Base-by-base conservation (phyloP, 1,139 yeast genomes). In the Debaryomycetaceae sp. region DNA sequence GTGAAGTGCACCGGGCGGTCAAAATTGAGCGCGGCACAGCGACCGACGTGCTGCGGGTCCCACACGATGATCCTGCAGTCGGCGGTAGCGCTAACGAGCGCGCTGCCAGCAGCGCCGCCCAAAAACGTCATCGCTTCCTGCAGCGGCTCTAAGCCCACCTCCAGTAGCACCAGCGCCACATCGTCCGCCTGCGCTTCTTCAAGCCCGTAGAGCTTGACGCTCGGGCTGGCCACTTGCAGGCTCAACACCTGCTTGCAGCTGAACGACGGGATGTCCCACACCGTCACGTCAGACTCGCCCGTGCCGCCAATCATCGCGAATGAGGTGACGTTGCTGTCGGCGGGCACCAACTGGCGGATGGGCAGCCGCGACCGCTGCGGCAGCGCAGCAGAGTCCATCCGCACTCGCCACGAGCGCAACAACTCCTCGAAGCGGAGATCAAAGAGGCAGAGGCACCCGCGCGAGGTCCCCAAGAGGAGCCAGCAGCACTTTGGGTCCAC, bases 371-470 rank as follows among this genome's bases (percentile, higher is more conserved):
- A 5, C 12, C 25, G n/a, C 6, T 11, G 4, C 14, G 4, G 13
- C 6, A 46, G 41, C 7, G 41, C 33, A 14, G 32, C 23, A 15
- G 32, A 35, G 4, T 38, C 38, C 11, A 65, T 62, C 11, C 66
- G 68, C 28, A 82, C 63, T 5, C 70, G 68, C 78, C 88, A 83
- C 1, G 80, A 61, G 38, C 73, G 78, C 18, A 84, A 61, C 28
- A 73, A 57, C 0, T 82, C 43, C 23, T 65, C 66, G 49, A 86
- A 85, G 34, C 95, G 61, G 26, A 83, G 44, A 53, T 89, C 96
- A 95, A 96, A 88, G 14, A 91, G 53, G 39, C 77, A 77, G 19
- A 91, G 51, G 1, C 79, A 58, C 2, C 97, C 97, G 27, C 69
- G 71, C 1, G 73, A 61, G 0, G 96, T 84, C 0, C 96, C 96